Conservation (phyloP, 306 rosid genomes). For the Gastrolobium villosum region DNA sequence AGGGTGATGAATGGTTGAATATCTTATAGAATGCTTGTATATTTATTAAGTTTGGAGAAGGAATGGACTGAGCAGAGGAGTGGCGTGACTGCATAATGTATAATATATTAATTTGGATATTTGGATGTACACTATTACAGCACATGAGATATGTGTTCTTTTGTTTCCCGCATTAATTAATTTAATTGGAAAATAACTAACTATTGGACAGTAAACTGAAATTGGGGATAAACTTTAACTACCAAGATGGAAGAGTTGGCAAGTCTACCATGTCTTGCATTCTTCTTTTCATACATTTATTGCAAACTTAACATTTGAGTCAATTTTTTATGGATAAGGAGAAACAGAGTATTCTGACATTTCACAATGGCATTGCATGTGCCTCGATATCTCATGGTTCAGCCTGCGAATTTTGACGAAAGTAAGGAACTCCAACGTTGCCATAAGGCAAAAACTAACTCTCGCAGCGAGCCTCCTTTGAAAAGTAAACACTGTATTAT, state of each 20-base stretch:
- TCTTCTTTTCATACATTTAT: constrained; percentile 4
- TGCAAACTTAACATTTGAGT: constrained; percentile 15
- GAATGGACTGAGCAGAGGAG: no score
- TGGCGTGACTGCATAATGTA: no score
- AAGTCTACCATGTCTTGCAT: background rate
- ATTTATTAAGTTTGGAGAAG: no score
- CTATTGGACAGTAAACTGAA: constrained; percentile 17
- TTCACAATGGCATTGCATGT: constrained; percentile 26
- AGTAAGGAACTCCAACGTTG: background rate
- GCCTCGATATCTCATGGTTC: background rate
- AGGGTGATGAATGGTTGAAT: no score
- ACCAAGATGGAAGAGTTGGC: constrained; percentile 31
- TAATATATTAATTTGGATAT: no score
- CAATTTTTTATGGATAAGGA: background rate
- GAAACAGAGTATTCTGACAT: constrained; percentile 30
- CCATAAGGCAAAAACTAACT: constrained; percentile 3
- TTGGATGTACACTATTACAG: no score
- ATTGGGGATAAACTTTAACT: background rate
- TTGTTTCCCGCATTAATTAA: no score
- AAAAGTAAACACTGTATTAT: constrained; percentile 2
- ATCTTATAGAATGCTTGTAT: no score
- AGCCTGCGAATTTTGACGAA: constrained; percentile 32
- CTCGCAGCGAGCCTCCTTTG: background rate
- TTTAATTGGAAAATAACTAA: background rate
- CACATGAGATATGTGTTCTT: no score